Percentiles rank a stretch among this genome's conserved stretches.
These are phyloP conservation scores for Curvularia sp. DNA, from an alignment of 2,329 filamentous ascomycete genomes.

Conservation along the genomic window DNA sequence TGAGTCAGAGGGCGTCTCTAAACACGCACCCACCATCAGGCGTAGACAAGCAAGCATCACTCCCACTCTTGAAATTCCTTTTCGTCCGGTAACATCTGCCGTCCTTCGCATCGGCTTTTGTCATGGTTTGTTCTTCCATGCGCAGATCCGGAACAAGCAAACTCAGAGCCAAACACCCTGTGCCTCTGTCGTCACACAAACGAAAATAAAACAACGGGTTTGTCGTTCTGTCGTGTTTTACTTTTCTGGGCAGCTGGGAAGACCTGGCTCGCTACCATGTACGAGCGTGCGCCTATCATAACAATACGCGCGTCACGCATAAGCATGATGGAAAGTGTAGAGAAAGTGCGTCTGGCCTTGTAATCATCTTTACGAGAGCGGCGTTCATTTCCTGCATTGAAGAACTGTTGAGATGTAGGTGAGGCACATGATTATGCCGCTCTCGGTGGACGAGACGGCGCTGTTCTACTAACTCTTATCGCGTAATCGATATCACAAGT, in stretches of 20 bases:
- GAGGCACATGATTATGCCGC: neutral
- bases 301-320: neutral
- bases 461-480: neutral
- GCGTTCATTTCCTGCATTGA: neutral
- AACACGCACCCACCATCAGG: neutral
- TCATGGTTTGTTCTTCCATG: neutral
- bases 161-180: neutral
- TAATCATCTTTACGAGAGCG: neutral
- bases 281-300: neutral
- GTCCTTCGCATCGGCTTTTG: neutral
- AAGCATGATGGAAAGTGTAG: neutral
- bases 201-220: neutral
- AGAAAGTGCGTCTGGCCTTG: neutral
- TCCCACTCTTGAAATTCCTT: neutral
- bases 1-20: neutral
- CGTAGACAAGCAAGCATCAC: neutral
- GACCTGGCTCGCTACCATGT: neutral
- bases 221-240: neutral
- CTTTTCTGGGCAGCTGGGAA: neutral
- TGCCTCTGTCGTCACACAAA: neutral
- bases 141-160: neutral
- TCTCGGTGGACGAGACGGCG: neutral
- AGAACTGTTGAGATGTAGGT: neutral
- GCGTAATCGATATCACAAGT: neutral
- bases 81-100: neutral